Base-by-base conservation (phyloP, 2,329 filamentous ascomycete species). In the Colletotrichum magnum region DNA sequence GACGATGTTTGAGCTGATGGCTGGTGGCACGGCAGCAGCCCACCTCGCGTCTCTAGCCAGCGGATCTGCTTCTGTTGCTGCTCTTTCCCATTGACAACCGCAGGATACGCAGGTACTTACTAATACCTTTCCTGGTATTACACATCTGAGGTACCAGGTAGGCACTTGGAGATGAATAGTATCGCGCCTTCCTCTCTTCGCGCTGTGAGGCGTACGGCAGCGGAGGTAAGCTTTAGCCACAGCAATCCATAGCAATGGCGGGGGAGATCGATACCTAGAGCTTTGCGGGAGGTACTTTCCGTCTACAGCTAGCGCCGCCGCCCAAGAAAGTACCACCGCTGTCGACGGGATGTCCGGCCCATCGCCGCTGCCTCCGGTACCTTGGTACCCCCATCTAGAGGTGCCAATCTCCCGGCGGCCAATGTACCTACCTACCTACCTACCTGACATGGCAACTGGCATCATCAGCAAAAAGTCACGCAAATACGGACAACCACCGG, bases 311-410 rank as follows among this genome's bases (percentile, higher is more conserved):
- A 54, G 48, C 51, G 36, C 26, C 50, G n/a, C 32, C 36, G 15
- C 6, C 12, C 10, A 13, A 12, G 16, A 13, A 48, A 18, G 60
- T 68, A 56, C 52, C 45, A 52, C 24, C 45, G 52, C 36, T 12
- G 54, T 53, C 39, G 57, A 50, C 63, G 57, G 57, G 10, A 56
- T 60, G 63, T 45, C 50, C 63, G 50, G 57, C 39, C n/a, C 41
- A 56, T 15, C 12, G 47, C 21, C n/a, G 9, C 47, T 12, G 16
- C 47, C 21, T 50, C 47, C 12, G 24, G 16, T 24, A 47, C 45
- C 3, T 18, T 5, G 18, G 16, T 47, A 16, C 45, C 45, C 45
- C 45, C 16, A 47, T n/a, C 16, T 15, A 9, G 15, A 47, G 45
- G 16, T 18, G 2, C 45, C 15, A 18, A 47, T 26, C 13, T 6